Base-by-base conservation (phyloP, 1,284 basidiomycete species). In the Schizopora paradoxa region DNA sequence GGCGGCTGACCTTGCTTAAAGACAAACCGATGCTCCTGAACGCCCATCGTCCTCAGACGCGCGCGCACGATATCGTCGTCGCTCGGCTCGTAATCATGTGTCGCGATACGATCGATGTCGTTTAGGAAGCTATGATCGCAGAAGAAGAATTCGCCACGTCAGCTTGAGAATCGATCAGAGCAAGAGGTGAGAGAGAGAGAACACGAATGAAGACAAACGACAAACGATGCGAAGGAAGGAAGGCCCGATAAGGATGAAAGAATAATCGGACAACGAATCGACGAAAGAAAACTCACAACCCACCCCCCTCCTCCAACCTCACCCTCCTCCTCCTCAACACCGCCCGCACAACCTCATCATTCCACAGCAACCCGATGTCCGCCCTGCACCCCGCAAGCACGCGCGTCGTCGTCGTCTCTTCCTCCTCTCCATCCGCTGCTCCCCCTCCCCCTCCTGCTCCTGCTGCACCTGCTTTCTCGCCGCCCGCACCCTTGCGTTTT, bases 1-100 rank as follows among this genome's bases (percentile, higher is more conserved):
- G 37, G 19, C 18, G 1, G 61, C 70, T 6, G 47, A 82, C 83
- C 84, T 76, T 87, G 84, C 63, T 85, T 77, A 55, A 86, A 88
- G 58, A 71, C 66, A 51, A 86, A 79, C 33, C 66, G 66, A 56
- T 87, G 79, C 57, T 87, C 84, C 60, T 87, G 84, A 7, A 87
- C 77, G 31, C 84, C 85, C 10, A 86, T 64, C 0, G 84, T 87
- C 21, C 76, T 18, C 31, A 47, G 39, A 41, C 41, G 40, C 6
- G 31, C 40, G 18, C 5, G 35, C 38, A 46, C 43, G 19, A 43
- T 58, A 67, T 37, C 54, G 81, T 82, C 82, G 55, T 88, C 85
- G 1, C 77, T 77, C 10, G 85, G 85, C 54, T 76, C 67, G 56
- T 83, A 88, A 36, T 71, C 64, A 14, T 73, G 64, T 11, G 73